Evolutionary conservation across 192 early-diverging fungal species (phyloP), one percentile per base, ranked within the genome.

Genomic region (Mortierella alpina): DNA sequence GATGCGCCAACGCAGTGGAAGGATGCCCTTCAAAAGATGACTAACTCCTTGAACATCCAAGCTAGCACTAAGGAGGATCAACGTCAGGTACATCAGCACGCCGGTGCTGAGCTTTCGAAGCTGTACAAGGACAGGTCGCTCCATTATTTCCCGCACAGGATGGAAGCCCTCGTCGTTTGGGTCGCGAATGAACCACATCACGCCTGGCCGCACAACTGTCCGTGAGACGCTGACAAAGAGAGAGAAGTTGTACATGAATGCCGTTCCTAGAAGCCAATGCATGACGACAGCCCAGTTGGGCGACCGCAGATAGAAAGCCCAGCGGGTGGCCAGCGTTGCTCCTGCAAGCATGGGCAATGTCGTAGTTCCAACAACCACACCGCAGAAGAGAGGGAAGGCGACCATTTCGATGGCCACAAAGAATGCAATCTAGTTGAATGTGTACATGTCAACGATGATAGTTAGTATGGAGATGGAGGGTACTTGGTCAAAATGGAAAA

Each of bases 171-270:
- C 94, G 75, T 99, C 98, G 57, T 95, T 97, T 3, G 97, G 97
- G 72, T 99, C 97, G 53, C 96, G 91, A 63, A 99, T 95, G 75
- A 98, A 98, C 98, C 98, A 99, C 88, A 99, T 89, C 31, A 98
- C 95, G 18, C 98, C 98, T 4, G 93, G 93, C 1, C 98, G 91
- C 41, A 98, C 90, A 18, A 96, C 86, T 50, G 93, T 89, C 41
- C 96, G 88, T 44, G 94, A 93, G 17, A 91, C 84, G 18, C 91
- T 75, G 5, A 99, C 92, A 78, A 96, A 96, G 8, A 91, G 84
- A 4, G 97, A 93, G 88, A 99, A 95, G 68, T 94, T 89, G 64
- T 95, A 95, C 96, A 99, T 96, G 74, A 98, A 96, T 18, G 89
- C 89, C 12, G 97, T 96, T 2, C 98, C 98, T 5, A 91, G 68